Base-by-base conservation (phyloP, 371 early-diverging fungal species). In the Saksenaea vasiformis region DNA sequence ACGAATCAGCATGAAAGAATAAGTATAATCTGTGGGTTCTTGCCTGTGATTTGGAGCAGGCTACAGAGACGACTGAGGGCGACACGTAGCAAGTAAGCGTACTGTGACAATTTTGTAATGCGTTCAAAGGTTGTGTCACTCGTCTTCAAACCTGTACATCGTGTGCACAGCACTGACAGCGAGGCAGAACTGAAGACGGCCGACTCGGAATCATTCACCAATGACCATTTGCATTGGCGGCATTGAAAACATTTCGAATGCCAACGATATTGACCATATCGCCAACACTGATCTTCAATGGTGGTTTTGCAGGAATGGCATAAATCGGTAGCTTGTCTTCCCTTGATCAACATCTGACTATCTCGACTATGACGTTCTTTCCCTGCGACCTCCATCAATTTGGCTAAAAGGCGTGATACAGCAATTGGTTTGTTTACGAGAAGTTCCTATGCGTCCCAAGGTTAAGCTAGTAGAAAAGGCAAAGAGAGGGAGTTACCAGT, bases 51-150 rank as follows among this genome's bases (percentile, higher is more conserved):
- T 58, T 86, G 85, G 7, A 96, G 75, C 64, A 93, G 74, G 41
- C 85, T 86, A 66, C 92, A 93, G 27, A 96, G 83, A 8, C 96
- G 82, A 63, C 90, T 87, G 60, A 96, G 84, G 8, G 95, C 95
- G 24, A 95, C 91, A 14, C 92, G 82, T 68, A 97, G 80, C 39
- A 96, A 71, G 66, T 94, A 96, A 13, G 92, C 89, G 66, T 94
- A 97, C 71, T 97, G 95, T 60, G 94, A 87, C 13, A 97, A 83
- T 67, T 91, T 90, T n/a, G 96, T 87, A 4, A 95, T 89, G 64
- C 85, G 80, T 65, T 86, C 62, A 54, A 76, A 76, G 14, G 66
- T 47, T 22, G 36, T 83, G 61, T 66, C 67, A 80, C 19, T 69
- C 71, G 17, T 56, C 53, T 56, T 64, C 54, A 56, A 56, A 36